phyloP scores from a whole-genome alignment of 257 asterid genomes.

The Nicotiana attenuata region DNA sequence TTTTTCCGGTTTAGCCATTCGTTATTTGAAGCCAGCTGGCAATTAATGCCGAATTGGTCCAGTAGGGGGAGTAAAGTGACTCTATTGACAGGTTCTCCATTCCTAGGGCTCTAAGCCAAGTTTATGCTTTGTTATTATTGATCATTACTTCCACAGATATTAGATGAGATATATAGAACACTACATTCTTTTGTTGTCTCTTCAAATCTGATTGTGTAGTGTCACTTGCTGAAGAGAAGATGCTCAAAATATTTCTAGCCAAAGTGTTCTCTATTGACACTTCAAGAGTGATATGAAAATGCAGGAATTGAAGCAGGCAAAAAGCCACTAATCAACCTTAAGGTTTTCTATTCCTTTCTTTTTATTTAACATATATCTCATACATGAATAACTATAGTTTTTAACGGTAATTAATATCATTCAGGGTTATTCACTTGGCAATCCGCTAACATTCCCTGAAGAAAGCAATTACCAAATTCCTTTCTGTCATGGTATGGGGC shows the following conservation, averaged over 20 bases:
- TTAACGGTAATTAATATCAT: neutral
- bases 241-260: too few species aligned
- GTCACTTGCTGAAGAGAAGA: neutral
- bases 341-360: constrained; percentile 13
- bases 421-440: constrained; percentile 38
- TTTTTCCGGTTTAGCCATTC: neutral
- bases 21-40: neutral
- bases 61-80: too few species aligned
- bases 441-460: constrained; percentile 6
- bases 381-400: neutral
- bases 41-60: too few species aligned
- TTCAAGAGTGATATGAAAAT: neutral
- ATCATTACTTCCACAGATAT: neutral
- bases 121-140: neutral
- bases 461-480: constrained; percentile 4
- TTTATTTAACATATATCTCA: neutral
- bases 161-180: neutral
- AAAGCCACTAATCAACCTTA: constrained; percentile 23
- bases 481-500: constrained; percentile 29
- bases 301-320: constrained; percentile 31
- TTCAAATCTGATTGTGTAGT: neutral
- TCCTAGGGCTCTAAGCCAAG: neutral
- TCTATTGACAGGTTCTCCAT: too few species aligned
- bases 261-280: neutral
- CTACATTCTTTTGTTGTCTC: neutral